Evolutionary conservation across 495 filamentous ascomycete genomes (phyloP).

Genomic region (Penicillium odoratum): DNA sequence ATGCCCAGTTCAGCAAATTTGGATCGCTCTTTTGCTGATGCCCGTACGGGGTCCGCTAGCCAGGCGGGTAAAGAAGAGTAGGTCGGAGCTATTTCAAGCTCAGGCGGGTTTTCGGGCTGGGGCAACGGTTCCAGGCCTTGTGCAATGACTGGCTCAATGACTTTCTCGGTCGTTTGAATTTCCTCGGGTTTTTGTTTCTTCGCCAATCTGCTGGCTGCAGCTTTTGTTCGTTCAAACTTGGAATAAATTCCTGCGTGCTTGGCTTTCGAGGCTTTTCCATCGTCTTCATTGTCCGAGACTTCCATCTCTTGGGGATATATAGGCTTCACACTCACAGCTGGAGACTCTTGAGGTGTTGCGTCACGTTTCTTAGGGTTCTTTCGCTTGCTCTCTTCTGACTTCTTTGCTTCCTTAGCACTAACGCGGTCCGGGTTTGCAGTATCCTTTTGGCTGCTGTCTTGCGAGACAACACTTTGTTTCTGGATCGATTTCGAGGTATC

Average conservation of each 20-base stretch:
- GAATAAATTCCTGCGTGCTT: constrained; percentile 46
- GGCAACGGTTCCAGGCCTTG: constrained; percentile 75
- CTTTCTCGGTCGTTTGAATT: constrained; percentile 17
- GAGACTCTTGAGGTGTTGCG: constrained; percentile 18
- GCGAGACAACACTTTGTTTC: constrained; percentile 34
- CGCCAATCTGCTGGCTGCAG: constrained; percentile 30
- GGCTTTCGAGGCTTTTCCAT: constrained; percentile 25
- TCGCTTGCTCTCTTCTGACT: constrained; percentile 32
- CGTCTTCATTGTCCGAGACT: constrained; percentile 8
- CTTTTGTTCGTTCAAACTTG: constrained; percentile 47
- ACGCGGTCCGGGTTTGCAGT: constrained; percentile 23
- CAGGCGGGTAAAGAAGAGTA: constrained; percentile 58
- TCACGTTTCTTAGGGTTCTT: constrained; percentile 21
- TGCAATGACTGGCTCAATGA: constrained; percentile 46
- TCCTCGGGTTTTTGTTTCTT: constrained; percentile 25
- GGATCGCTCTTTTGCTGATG: constrained; percentile 54
- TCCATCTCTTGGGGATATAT: constrained; percentile 13
- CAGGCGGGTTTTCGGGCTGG: constrained; percentile 64
- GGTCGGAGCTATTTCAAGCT: constrained; percentile 47
- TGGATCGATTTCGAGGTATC: constrained; percentile 23
- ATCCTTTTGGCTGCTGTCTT: constrained; percentile 24
- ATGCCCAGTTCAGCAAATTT: constrained; percentile 65
- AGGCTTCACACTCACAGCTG: constrained; percentile 17
- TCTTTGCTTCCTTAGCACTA: constrained; percentile 25
- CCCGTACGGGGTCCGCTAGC: constrained; percentile 71